Base-by-base conservation (phyloP, 768 basidiomycete genomes). In the Trametes cingulata region DNA sequence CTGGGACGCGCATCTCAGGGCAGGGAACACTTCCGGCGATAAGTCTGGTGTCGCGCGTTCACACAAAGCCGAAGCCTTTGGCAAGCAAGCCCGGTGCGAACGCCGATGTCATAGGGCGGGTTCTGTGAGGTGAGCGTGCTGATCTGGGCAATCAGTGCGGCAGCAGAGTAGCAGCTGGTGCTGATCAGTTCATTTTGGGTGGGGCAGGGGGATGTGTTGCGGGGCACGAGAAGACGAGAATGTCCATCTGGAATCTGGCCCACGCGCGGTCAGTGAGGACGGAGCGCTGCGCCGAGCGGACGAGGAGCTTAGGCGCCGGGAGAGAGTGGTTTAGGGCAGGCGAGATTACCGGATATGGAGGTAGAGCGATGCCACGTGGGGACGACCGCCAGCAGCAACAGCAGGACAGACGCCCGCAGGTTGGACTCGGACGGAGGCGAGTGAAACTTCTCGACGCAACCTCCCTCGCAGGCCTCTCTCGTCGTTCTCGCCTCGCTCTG, bases 311-410 rank as follows among this genome's bases (percentile, higher is more conserved):
- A 33, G 56, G 39, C 46, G 47, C 46, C 47, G 15, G 17, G 50
- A 42, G 39, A 39, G 19, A 19, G 25, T n/a, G 47, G 57, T 58
- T 58, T 58, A 58, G 56, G 56, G 56, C 56, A 58, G 56, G 56
- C 20, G 50, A 15, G 29, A 7, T 22, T n/a, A 7, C 36, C 35
- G 20, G 35, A 40, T 36, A 37, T 43, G 50, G 43, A 35, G 20
- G 42, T 29, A 50, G 15, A 15, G 20, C 20, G 43, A 43, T 40
- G 35, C 35, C 56, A 57, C 51, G 51, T 52, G 51, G 51, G 12
- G 37, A 19, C 14, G 41, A 17, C 42, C 40, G 52, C 52, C 52
- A 54, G 52, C 52, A 3, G 41, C 24, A 33, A 10, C 29, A 33
- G 29, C 29, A 41, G 24, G n/a, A n/a, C n/a, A n/a, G n/a, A n/a